Conservation (phyloP, 371 early-diverging fungal genomes). For the Mucor ambiguus region DNA sequence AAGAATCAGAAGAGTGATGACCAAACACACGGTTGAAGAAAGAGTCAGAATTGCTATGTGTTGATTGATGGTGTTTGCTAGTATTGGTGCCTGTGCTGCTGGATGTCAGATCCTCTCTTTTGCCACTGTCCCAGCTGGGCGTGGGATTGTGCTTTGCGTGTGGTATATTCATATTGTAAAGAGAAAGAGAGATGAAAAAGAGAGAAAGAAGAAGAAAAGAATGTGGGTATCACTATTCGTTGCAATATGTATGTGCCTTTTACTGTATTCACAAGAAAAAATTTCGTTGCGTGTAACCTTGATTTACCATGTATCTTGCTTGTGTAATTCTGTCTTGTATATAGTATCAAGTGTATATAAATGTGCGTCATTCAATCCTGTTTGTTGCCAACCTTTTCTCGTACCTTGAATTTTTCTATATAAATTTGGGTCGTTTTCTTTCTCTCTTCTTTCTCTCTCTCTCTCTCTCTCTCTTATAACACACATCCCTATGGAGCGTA, state of each 20-base stretch:
- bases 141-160: conserved; percentile 16
- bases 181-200: not conserved
- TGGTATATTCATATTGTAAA: conserved; percentile 18
- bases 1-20: conserved; percentile 41
- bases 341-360: not conserved
- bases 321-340: not conserved
- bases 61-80: conserved; percentile 12
- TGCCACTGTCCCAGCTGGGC: conserved; percentile 18
- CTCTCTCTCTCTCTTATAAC: not conserved
- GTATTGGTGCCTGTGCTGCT: not conserved
- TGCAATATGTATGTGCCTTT: not conserved
- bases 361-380: not conserved
- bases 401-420: not conserved
- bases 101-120: not conserved
- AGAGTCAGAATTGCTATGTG: conserved; percentile 23
- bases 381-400: not conserved
- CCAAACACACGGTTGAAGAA: conserved; percentile 43
- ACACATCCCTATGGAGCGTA: conserved; percentile 12
- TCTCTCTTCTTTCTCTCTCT: not conserved
- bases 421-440: not conserved
- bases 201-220: conserved; percentile 1
- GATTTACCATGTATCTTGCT: not conserved
- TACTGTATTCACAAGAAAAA: not conserved
- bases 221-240: not conserved
- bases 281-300: conserved; percentile 2